Evolutionary conservation across 1,139 yeast species (phyloP).

Genomic region (Taphrina communis): DNA sequence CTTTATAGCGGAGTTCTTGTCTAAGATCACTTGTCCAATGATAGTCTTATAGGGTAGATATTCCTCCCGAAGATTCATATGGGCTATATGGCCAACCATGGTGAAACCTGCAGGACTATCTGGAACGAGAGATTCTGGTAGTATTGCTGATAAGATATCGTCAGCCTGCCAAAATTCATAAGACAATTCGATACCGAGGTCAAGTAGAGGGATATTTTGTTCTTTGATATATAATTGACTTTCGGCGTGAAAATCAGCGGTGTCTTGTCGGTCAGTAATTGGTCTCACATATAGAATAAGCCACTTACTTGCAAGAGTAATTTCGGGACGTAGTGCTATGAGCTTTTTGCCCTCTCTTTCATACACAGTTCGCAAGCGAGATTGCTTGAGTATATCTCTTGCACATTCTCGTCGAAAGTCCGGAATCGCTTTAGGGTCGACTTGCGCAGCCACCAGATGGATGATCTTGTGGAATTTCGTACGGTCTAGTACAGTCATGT

Average conservation of each 20-base stretch:
- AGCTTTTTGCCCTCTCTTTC: constrained; percentile 23
- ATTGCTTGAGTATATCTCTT: constrained; percentile 27
- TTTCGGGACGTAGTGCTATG: constrained; percentile 36
- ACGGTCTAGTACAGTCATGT: constrained; percentile 57
- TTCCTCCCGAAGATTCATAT: constrained; percentile 80
- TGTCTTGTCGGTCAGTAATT: constrained; percentile 20
- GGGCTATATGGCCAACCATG: constrained; percentile 95
- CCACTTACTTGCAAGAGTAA: constrained; percentile 14
- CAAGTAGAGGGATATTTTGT: constrained; percentile 52
- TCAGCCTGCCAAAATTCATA: constrained; percentile 75
- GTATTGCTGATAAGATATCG: constrained; percentile 37
- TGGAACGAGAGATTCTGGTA: constrained; percentile 68
- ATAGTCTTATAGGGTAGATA: constrained; percentile 79
- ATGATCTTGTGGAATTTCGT: constrained; percentile 30
- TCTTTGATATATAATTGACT: constrained; percentile 40
- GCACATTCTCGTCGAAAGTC: constrained; percentile 40
- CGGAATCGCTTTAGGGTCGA: constrained; percentile 35
- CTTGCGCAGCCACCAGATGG: constrained; percentile 36
- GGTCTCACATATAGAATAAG: not conserved
- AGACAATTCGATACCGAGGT: constrained; percentile 64
- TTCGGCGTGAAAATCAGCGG: constrained; percentile 37
- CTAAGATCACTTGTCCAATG: constrained; percentile 89
- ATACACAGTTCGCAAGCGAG: constrained; percentile 25
- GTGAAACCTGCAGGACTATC: constrained; percentile 92
- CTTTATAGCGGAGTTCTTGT: constrained; percentile 76